phyloP scores from a whole-genome alignment of 2,329 filamentous ascomycete genomes.

The Lachnellula suecica region DNA sequence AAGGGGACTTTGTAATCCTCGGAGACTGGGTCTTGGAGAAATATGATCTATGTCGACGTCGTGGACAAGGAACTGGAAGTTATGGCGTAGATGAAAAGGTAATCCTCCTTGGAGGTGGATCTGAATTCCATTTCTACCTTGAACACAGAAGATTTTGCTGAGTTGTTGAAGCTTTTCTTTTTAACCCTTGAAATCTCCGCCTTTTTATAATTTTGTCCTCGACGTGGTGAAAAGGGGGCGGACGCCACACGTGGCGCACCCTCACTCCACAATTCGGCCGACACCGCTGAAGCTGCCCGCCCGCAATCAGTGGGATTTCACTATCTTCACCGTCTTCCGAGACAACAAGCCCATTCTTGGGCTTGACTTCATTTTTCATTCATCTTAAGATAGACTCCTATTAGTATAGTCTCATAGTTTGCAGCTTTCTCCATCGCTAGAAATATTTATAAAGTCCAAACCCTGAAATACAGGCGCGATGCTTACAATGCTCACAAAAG shows the following conservation, averaged over 20 bases:
- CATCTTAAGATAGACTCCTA: too few relatives aligned
- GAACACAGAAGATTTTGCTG: too few relatives aligned
- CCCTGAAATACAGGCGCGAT: too few relatives aligned
- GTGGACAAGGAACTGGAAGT: not conserved
- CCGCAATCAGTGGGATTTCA: not conserved
- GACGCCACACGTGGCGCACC: not conserved
- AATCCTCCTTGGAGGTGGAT: too few relatives aligned
- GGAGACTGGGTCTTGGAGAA: not conserved
- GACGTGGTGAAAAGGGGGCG: not conserved
- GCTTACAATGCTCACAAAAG: conserved; percentile 12
- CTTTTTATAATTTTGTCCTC: not conserved
- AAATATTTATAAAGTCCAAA: too few relatives aligned
- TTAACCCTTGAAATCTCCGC: not conserved
- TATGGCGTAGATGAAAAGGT: too few relatives aligned
- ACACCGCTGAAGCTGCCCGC: not conserved
- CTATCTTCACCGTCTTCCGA: not conserved
- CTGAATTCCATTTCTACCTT: too few relatives aligned
- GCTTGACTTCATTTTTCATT: not conserved
- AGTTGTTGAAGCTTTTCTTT: too few relatives aligned
- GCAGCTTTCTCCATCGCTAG: too few relatives aligned
- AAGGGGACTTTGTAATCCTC: too few relatives aligned
- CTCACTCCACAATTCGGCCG: not conserved
- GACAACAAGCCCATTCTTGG: not conserved
- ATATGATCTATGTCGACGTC: not conserved
- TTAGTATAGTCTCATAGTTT: too few relatives aligned